Conservation (phyloP, 352 stramenopile genomes). For the Globisporangium canariense region DNA sequence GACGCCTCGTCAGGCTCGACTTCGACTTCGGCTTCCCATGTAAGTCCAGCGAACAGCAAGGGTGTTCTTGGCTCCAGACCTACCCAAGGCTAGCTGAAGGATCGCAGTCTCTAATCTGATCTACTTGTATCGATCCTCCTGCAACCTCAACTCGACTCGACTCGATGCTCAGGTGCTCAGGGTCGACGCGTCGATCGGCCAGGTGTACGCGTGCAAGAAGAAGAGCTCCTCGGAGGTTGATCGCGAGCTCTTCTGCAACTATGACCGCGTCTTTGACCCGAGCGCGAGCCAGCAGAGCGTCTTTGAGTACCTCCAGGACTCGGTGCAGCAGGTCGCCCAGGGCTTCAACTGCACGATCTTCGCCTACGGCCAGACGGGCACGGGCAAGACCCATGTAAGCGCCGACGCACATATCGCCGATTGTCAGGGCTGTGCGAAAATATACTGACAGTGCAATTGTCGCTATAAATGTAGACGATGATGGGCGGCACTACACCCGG, state of each 20-base stretch:
- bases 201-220: constrained; percentile 52
- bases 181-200: constrained; percentile 27
- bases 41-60: not conserved
- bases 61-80: not conserved
- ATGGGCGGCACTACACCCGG: no score
- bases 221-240: constrained; percentile 38
- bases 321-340: constrained; percentile 75
- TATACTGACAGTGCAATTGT: no score
- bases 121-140: not conserved
- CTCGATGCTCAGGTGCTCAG: constrained; percentile 18
- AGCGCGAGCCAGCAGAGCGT: constrained; percentile 61
- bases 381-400: constrained; percentile 69
- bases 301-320: constrained; percentile 67
- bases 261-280: constrained; percentile 74
- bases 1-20: constrained; percentile 1
- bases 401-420: no score
- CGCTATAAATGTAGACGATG: no score
- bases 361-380: constrained; percentile 89
- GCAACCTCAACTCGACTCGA: not conserved
- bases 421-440: no score
- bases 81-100: not conserved
- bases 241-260: constrained; percentile 51
- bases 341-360: constrained; percentile 92
- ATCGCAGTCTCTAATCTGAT: not conserved
- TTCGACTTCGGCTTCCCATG: not conserved